Conservation (phyloP, 768 basidiomycete genomes). For the Russula vinacea region DNA sequence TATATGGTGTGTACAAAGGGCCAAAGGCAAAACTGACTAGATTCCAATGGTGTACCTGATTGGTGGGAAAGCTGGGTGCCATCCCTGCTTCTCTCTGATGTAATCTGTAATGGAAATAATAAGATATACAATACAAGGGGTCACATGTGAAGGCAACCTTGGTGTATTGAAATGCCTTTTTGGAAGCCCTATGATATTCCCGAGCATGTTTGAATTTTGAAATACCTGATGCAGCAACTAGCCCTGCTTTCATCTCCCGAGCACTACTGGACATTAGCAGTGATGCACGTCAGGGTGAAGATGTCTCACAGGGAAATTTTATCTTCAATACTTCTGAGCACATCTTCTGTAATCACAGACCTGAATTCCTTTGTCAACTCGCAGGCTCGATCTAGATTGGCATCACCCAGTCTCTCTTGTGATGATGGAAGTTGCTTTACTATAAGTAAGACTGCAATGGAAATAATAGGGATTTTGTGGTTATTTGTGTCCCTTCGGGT, state of each 20-base stretch:
- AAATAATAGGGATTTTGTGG: no score
- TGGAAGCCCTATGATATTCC: slow-evolving; percentile 2
- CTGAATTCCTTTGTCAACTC: neutral
- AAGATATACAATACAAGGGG: neutral
- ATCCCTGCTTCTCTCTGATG: neutral
- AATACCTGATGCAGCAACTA: neutral
- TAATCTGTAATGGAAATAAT: neutral
- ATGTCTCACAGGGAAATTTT: neutral
- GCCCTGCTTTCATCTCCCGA: neutral
- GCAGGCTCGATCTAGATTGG: neutral
- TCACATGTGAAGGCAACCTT: neutral
- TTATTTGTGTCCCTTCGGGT: no score
- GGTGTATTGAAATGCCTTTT: neutral
- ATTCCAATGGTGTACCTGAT: neutral
- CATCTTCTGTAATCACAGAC: neutral
- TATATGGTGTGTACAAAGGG: neutral
- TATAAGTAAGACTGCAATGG: neutral
- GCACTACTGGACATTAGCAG: slow-evolving; percentile 8
- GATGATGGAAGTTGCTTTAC: neutral
- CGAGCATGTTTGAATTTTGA: slow-evolving; percentile 6
- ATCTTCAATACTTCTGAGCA: neutral
- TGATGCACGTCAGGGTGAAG: neutral
- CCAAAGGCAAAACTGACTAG: neutral
- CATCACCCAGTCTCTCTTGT: slow-evolving; percentile 2
- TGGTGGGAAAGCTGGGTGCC: neutral